phyloP scores from a whole-genome alignment of 331 rosid species.

The Pyrus hybrid region DNA sequence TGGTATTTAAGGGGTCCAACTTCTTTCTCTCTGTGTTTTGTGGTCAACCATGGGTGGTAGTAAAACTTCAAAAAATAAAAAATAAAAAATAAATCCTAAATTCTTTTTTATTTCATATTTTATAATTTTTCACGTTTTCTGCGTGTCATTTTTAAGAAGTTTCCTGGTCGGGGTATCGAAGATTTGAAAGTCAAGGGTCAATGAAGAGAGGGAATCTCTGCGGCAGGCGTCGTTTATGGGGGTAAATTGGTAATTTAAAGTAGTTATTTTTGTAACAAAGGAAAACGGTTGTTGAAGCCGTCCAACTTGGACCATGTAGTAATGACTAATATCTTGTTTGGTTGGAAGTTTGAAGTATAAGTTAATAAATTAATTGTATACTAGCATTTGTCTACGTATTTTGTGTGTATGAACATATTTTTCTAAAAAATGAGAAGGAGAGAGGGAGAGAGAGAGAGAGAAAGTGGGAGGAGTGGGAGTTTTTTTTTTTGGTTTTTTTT shows the following conservation, averaged over 20 bases:
- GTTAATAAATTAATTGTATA: neutral
- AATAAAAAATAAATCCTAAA: too few species aligned
- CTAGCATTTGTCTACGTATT: too few species aligned
- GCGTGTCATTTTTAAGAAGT: neutral
- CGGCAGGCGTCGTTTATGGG: neutral
- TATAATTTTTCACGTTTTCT: too few species aligned
- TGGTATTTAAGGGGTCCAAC: neutral
- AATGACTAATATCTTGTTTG: neutral
- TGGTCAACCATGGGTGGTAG: too few species aligned
- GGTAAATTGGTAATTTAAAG: neutral
- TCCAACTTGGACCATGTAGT: neutral
- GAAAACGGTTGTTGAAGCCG: neutral
- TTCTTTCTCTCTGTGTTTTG: neutral
- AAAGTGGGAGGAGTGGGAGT: too few species aligned
- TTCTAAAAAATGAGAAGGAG: too few species aligned
- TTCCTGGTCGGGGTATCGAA: neutral
- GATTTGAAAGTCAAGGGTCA: neutral
- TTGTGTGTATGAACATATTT: too few species aligned
- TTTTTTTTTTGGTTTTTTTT: too few species aligned
- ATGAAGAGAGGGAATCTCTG: neutral
- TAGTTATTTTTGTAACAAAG: neutral
- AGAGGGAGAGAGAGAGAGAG: too few species aligned
- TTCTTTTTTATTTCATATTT: neutral
- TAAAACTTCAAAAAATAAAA: too few species aligned
- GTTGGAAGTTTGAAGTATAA: neutral